Conservation (phyloP, 495 filamentous ascomycete species). For the Aspergillus ostianus region DNA sequence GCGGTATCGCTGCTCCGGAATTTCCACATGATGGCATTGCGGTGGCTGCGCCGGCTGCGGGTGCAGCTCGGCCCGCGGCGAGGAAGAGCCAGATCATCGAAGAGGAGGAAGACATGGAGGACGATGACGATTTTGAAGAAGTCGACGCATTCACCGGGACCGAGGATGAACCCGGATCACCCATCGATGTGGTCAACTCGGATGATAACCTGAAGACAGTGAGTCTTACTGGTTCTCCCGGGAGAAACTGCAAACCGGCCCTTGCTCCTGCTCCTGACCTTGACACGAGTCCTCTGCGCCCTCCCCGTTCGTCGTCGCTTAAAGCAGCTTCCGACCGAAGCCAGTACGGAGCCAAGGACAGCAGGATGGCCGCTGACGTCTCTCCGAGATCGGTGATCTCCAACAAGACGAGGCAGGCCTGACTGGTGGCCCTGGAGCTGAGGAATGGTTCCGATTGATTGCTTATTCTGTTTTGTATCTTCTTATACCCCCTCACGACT, state of each 20-base stretch:
- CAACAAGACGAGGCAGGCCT: constrained; percentile 7
- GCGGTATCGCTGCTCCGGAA: constrained; percentile 37
- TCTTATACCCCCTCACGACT: background rate
- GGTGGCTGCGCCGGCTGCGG: constrained; percentile 51
- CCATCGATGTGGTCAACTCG: constrained; percentile 20
- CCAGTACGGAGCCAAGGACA: background rate
- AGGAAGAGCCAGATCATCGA: constrained; percentile 67
- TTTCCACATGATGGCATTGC: constrained; percentile 34
- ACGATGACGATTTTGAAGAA: constrained; percentile 67
- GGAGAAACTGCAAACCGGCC: constrained; percentile 21
- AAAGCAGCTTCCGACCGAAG: constrained; percentile 13
- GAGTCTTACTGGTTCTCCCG: constrained; percentile 21
- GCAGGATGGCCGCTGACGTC: constrained; percentile 5
- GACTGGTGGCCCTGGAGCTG: background rate
- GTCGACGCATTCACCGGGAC: constrained; percentile 65
- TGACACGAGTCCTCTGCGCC: constrained; percentile 30
- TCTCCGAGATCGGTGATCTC: constrained; percentile 15
- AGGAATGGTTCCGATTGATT: background rate
- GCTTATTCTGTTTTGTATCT: background rate
- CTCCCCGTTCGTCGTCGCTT: constrained; percentile 42
- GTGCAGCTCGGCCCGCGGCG: constrained; percentile 58
- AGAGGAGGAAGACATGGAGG: constrained; percentile 82
- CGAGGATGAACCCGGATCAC: constrained; percentile 41
- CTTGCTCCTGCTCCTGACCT: constrained; percentile 39
- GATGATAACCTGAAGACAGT: constrained; percentile 13